Evolutionary conservation across 2,329 filamentous ascomycete species (phyloP), one percentile per base, ranked within the genome.

Genomic region (Pseudogymnoascus sp.): DNA sequence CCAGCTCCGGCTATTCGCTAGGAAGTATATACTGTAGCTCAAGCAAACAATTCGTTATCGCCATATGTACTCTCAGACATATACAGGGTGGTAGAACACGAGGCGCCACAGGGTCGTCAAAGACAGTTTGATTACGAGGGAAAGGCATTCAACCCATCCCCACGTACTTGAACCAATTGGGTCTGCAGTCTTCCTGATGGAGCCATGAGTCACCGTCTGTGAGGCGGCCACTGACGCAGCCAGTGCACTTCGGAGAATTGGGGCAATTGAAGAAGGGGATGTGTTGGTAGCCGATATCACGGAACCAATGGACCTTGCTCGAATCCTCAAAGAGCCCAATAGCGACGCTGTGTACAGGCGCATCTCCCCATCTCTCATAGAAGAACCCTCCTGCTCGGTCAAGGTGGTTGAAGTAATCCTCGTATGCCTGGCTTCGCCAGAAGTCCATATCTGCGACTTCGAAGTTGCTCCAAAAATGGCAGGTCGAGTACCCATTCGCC

Each of bases 391-490:
- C 95, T 0, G 93, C 91, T 18, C 90, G 86, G 76, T 99, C 95
- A 36, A 99, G 83, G 75, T 97, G 92, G 73, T 96, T 87, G 74
- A 99, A 99, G 76, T 97, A 99, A 67, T 96, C 92, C 73, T 96
- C 90, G 73, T 99, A 99, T 53, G 86, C 83, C 74, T 93, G 85
- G 73, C 91, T 90, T 59, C 95, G 82, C 90, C 92, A 99, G 77
- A 99, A 96, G 67, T 84, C 84, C 83, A 99, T 85, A 75, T 97
- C 91, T 56, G 85, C 93, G 70, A 99, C 93, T 77, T 99, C 95
- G 71, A 99, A 99, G 77, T 99, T 99, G 71, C 89, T 95, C 95
- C 95, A 99, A 81, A 99, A 99, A 76, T 99, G 95, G 75, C 95
- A 99, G 2, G 95, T 97, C 36, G 91, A 96, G 80, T 96, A 99